phyloP scores from a whole-genome alignment of 805 yeast species.

The Wickerhamomyces chaumierensis region DNA sequence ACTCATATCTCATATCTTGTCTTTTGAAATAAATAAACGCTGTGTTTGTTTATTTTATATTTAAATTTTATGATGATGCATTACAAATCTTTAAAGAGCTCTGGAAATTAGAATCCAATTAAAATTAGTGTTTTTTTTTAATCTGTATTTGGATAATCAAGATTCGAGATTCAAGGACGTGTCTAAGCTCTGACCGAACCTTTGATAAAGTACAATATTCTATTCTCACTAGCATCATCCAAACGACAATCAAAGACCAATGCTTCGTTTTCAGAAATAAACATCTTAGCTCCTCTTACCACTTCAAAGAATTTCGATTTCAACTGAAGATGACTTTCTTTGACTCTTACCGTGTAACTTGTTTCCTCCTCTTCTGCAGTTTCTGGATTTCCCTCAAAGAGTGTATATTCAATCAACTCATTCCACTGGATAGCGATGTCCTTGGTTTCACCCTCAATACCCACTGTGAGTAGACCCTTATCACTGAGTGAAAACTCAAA shows the following conservation, averaged over 20 bases:
- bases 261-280: slow-evolving; percentile 45
- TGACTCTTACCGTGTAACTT: slow-evolving; percentile 27
- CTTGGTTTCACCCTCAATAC: slow-evolving; percentile 43
- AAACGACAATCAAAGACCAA: slow-evolving; percentile 57
- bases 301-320: slow-evolving; percentile 50
- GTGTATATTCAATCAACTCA: slow-evolving; percentile 37
- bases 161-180: too few species aligned
- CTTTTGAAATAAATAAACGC: too few species aligned
- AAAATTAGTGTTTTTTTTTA: too few species aligned
- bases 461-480: slow-evolving; percentile 38
- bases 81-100: too few species aligned
- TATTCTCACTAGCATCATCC: slow-evolving; percentile 31
- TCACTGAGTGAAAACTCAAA: slow-evolving; percentile 39
- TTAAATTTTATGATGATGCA: too few species aligned
- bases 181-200: neutral
- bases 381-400: too few species aligned
- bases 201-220: neutral
- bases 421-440: slow-evolving; percentile 52
- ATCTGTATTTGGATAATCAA: too few species aligned
- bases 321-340: slow-evolving; percentile 56
- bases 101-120: too few species aligned
- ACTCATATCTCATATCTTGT: too few species aligned
- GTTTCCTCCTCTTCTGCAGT: slow-evolving; percentile 26
- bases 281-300: slow-evolving; percentile 49
- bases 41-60: too few species aligned